phyloP scores from a whole-genome alignment of 129 eudicot genomes.

The Daucus carota region DH1_v3.0 NC_030381.2:50712501-50713000 shows the following conservation, averaged over 20 bases:
- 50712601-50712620: constrained; percentile 54
- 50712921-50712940: constrained; percentile 44
- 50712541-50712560: not conserved
- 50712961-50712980: constrained; percentile 30
- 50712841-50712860: constrained; percentile 37
- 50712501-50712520: not conserved
- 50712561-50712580: not conserved
- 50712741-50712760: not conserved
- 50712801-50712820: constrained; percentile 40
- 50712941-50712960: constrained; percentile 48
- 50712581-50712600: constrained; percentile 28
- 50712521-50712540: not conserved
- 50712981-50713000: constrained; percentile 25
- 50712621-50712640: constrained; percentile 96
- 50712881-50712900: constrained; percentile 47
- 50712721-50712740: constrained; percentile 24
- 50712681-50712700: constrained; percentile 19
- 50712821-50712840: constrained; percentile 10
- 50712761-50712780: constrained; percentile 7
- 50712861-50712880: constrained; percentile 56
- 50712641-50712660: constrained; percentile 69
- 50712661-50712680: constrained; percentile 30
- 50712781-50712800: constrained; percentile 28
- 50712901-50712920: constrained; percentile 32
- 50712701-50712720: constrained; percentile 21